Evolutionary conservation across 2,329 filamentous ascomycete genomes (phyloP).

Genomic region (Dryadomyces quercus-mongolicae): DNA sequence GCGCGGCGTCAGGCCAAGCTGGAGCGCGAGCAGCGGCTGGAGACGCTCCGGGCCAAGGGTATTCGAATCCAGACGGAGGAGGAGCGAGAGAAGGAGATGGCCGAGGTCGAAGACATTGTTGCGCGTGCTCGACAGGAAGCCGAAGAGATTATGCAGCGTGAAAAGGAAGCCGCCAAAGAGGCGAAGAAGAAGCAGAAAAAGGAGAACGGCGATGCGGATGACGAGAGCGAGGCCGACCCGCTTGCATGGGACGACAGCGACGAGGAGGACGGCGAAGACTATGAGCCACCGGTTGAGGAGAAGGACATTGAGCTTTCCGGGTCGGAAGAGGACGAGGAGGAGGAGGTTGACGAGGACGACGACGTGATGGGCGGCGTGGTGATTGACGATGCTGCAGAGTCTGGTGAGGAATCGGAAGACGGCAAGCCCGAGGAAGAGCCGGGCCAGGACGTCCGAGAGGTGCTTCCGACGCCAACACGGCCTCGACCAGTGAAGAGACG

Average conservation of each 20-base stretch:
- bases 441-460: neutral
- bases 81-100: constrained; percentile 71
- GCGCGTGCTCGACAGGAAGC: constrained; percentile 74
- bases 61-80: constrained; percentile 74
- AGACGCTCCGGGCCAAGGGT: constrained; percentile 66
- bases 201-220: constrained; percentile 34
- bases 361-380: constrained; percentile 16
- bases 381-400: constrained; percentile 10
- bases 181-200: constrained; percentile 32
- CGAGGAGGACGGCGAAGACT: constrained; percentile 20
- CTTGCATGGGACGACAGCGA: constrained; percentile 21
- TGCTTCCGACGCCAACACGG: constrained; percentile 5
- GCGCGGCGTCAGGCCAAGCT: constrained; percentile 69
- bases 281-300: constrained; percentile 5
- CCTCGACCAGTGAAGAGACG: constrained; percentile 36
- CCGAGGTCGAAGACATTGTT: constrained; percentile 77
- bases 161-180: constrained; percentile 62
- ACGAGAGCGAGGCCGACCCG: constrained; percentile 26
- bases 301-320: constrained; percentile 12
- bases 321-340: constrained; percentile 10
- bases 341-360: constrained; percentile 10
- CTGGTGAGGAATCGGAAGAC: constrained; percentile 20
- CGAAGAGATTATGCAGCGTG: constrained; percentile 63
- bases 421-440: constrained; percentile 13
- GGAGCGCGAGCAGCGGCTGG: constrained; percentile 66